A percentile compares a stretch with the other conserved stretches of the same genome.
Conservation (phyloP, 768 basidiomycete species). For the Omphalotus guepiniiformis region DNA sequence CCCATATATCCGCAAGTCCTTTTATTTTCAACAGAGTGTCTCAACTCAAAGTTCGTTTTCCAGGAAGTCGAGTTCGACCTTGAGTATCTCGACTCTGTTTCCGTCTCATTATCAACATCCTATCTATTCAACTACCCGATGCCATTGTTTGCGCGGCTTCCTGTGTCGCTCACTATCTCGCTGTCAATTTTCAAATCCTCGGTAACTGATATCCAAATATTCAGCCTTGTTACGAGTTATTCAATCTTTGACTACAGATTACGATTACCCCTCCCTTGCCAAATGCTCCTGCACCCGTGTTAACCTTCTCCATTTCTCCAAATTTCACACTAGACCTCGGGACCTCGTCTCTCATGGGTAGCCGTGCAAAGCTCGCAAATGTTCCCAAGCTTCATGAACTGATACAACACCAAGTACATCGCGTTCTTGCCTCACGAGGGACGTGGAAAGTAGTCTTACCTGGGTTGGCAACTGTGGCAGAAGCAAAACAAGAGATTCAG, state of each 20-base stretch:
- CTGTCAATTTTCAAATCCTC: slow-evolving; percentile 69
- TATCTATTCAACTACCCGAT: slow-evolving; percentile 84
- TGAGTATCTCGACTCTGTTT: slow-evolving; percentile 78
- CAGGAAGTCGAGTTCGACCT: slow-evolving; percentile 83
- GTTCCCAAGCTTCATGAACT: slow-evolving; percentile 97
- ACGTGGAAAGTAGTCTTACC: slow-evolving; percentile 70
- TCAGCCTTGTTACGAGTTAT: background rate
- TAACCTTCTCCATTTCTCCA: slow-evolving; percentile 75
- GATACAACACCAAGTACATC: slow-evolving; percentile 79
- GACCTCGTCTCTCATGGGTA: slow-evolving; percentile 90
- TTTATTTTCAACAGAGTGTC: slow-evolving; percentile 2
- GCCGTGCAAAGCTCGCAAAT: slow-evolving; percentile 94
- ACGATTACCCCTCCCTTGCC: slow-evolving; percentile 57
- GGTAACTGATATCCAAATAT: slow-evolving; percentile 33
- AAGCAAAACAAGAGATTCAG: slow-evolving; percentile 32
- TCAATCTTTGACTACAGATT: slow-evolving; percentile 39
- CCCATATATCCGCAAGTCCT: slow-evolving; percentile 26
- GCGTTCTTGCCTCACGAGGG: slow-evolving; percentile 51
- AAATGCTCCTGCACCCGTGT: slow-evolving; percentile 47
- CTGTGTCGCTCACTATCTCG: slow-evolving; percentile 76
- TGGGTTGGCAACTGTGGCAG: slow-evolving; percentile 42
- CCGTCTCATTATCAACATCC: slow-evolving; percentile 78
- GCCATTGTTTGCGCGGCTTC: slow-evolving; percentile 77
- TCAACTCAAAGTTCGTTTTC: slow-evolving; percentile 11
- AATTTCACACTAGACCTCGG: slow-evolving; percentile 84